Conservation (phyloP, 805 yeast genomes). For the Torulaspora gathmanii region DNA sequence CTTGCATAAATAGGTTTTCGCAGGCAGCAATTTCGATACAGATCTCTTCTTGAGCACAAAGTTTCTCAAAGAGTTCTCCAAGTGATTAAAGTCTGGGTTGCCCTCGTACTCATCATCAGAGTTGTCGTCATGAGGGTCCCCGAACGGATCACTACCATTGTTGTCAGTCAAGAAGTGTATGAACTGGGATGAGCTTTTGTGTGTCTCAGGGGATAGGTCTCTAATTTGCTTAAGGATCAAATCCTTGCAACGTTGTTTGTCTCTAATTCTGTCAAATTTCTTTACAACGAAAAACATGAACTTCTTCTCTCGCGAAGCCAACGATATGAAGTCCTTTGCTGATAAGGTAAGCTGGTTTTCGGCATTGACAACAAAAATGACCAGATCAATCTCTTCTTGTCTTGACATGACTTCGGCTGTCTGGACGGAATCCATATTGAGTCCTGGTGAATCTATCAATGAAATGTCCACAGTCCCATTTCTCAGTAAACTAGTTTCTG, state of each 20-base stretch:
- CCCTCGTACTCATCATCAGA: slow-evolving; percentile 36
- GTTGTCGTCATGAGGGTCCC: slow-evolving; percentile 36
- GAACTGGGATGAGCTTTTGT: slow-evolving; percentile 81
- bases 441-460: slow-evolving; percentile 94
- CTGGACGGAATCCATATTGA: slow-evolving; percentile 87
- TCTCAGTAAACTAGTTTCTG: slow-evolving; percentile 64
- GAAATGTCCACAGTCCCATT: slow-evolving; percentile 92
- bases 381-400: slow-evolving; percentile 95
- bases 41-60: slow-evolving; percentile 88
- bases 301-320: slow-evolving; percentile 87
- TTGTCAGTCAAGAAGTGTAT: slow-evolving; percentile 85
- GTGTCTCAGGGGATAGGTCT: slow-evolving; percentile 82
- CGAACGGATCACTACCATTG: slow-evolving; percentile 40
- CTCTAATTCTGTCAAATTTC: slow-evolving; percentile 78
- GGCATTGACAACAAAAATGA: slow-evolving; percentile 92
- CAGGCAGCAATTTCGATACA: slow-evolving; percentile 84
- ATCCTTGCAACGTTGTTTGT: slow-evolving; percentile 71
- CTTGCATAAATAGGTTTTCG: slow-evolving; percentile 77
- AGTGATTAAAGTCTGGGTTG: slow-evolving; percentile 69
- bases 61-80: slow-evolving; percentile 79
- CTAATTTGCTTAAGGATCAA: slow-evolving; percentile 82
- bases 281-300: slow-evolving; percentile 92
- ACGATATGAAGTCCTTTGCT: slow-evolving; percentile 86
- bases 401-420: slow-evolving; percentile 93
- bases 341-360: slow-evolving; percentile 93